A percentile compares a stretch with the other conserved stretches of the same genome.
Evolutionary conservation across 1,284 basidiomycete species (phyloP).

Genomic region (Caloboletus firmus): DNA sequence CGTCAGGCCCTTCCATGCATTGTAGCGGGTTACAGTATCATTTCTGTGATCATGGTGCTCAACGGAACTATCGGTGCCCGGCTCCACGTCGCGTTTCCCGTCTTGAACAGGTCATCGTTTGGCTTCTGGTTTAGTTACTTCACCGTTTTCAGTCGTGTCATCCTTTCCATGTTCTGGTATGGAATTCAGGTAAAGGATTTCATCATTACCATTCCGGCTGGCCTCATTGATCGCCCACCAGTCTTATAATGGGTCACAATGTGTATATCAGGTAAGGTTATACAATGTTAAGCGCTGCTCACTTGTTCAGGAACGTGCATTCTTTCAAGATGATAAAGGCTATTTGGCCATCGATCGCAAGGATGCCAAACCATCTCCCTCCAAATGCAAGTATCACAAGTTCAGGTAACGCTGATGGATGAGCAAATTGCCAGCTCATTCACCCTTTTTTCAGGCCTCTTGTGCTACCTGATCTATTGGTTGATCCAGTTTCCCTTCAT

Average conservation of each 20-base stretch:
- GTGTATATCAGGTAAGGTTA: conserved; percentile 28
- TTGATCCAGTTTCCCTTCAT: conserved; percentile 62
- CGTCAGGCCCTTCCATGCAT: conserved; percentile 53
- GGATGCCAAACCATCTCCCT: conserved; percentile 55
- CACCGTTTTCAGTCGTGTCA: conserved; percentile 58
- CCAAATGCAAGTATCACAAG: conserved; percentile 56
- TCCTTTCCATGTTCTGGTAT: conserved; percentile 66
- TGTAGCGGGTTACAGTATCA: conserved; percentile 45
- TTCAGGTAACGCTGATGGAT: conserved; percentile 33
- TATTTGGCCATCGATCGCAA: conserved; percentile 64
- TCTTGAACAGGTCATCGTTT: conserved; percentile 61
- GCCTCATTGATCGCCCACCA: conserved; percentile 12
- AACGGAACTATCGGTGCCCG: conserved; percentile 62
- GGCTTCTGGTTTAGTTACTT: conserved; percentile 67
- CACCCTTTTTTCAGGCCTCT: conserved; percentile 40
- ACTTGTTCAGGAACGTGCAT: neutral
- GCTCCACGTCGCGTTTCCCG: conserved; percentile 62
- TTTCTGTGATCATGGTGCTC: conserved; percentile 48
- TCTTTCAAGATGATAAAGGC: conserved; percentile 54
- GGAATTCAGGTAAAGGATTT: conserved; percentile 44
- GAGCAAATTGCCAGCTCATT: neutral
- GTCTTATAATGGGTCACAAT: conserved; percentile 34
- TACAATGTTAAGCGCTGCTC: neutral
- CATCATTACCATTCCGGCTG: neutral
- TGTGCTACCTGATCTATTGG: conserved; percentile 70